Evolutionary conservation across 495 filamentous ascomycete species (phyloP).

Genomic region (Clavariopsis aquatica): DNA sequence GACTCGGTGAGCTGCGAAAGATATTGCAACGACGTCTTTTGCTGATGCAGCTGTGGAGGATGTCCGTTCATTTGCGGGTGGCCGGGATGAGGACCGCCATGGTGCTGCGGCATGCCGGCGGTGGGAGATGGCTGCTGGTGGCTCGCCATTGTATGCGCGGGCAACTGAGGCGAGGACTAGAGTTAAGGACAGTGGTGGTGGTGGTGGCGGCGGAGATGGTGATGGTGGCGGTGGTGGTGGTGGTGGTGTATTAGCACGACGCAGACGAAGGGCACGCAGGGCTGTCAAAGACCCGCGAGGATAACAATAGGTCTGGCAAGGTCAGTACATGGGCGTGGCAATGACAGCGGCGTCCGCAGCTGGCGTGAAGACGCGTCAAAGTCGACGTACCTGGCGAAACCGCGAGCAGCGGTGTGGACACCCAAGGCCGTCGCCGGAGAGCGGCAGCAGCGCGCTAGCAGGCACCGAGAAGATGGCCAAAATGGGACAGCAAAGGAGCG

Average conservation of each 20-base stretch:
- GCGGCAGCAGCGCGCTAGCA: neutral
- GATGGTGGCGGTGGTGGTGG: neutral
- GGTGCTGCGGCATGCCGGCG: slow-evolving; percentile 36
- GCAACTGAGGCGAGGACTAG: neutral
- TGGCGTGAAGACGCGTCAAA: neutral
- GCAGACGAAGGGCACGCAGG: neutral
- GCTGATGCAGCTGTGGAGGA: slow-evolving; percentile 52
- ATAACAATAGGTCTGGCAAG: neutral
- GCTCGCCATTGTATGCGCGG: slow-evolving; percentile 30
- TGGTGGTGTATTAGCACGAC: no score
- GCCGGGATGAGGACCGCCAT: slow-evolving; percentile 36
- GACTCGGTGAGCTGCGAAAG: slow-evolving; percentile 72
- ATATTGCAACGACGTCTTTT: slow-evolving; percentile 59
- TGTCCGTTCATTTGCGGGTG: slow-evolving; percentile 40
- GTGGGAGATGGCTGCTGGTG: slow-evolving; percentile 43
- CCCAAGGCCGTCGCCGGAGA: neutral
- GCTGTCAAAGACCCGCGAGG: neutral
- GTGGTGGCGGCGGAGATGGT: neutral
- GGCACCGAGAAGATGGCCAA: neutral
- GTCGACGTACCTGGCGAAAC: neutral
- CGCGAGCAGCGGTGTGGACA: neutral
- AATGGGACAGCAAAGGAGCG: slow-evolving; percentile 1
- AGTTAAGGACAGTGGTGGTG: neutral
- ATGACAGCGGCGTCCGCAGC: neutral
- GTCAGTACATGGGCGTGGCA: neutral